Evolutionary conservation across 495 filamentous ascomycete species (phyloP).

Genomic region (Lepraria neglecta): DNA sequence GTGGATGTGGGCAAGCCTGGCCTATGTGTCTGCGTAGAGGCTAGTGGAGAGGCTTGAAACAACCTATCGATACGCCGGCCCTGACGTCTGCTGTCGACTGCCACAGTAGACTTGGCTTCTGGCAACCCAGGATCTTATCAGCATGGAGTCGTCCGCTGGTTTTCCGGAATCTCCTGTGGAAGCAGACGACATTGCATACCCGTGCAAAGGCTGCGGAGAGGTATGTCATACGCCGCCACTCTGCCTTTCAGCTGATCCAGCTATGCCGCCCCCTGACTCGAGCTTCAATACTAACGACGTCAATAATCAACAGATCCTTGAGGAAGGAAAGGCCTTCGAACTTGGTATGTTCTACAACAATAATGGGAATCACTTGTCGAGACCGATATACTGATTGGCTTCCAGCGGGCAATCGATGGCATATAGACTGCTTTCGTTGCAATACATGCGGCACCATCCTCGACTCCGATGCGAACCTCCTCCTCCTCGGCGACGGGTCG

Average conservation of each 20-base stretch:
- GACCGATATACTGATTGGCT: conserved; percentile 25
- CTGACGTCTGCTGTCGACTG: conserved; percentile 22
- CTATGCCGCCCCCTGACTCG: conserved; percentile 21
- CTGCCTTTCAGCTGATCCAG: conserved; percentile 7
- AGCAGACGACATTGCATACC: conserved; percentile 77
- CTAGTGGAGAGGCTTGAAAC: conserved; percentile 24
- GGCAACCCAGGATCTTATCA: conserved; percentile 15
- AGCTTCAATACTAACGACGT: conserved; percentile 15
- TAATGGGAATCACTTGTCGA: conserved; percentile 12
- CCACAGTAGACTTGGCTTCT: conserved; percentile 20
- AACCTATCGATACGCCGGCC: conserved; percentile 25
- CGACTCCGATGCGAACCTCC: conserved; percentile 96
- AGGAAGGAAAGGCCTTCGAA: conserved; percentile 98
- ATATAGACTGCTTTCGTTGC: conserved; percentile 98
- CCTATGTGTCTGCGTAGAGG: conserved; percentile 26
- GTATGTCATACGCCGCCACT: conserved; percentile 44
- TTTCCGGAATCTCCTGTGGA: conserved; percentile 80
- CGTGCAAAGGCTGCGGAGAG: conserved; percentile 97
- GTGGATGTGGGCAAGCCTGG: conserved; percentile 21
- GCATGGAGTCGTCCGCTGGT: conserved; percentile 53
- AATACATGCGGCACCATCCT: conserved; percentile 92
- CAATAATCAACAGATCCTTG: conserved; percentile 62
- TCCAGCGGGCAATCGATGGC: conserved; percentile 94
- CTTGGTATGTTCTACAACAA: conserved; percentile 59
- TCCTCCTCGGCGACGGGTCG: conserved; percentile 94